phyloP scores from a whole-genome alignment of 2,329 filamentous ascomycete genomes.

The Aureobasidium sp. region DNA sequence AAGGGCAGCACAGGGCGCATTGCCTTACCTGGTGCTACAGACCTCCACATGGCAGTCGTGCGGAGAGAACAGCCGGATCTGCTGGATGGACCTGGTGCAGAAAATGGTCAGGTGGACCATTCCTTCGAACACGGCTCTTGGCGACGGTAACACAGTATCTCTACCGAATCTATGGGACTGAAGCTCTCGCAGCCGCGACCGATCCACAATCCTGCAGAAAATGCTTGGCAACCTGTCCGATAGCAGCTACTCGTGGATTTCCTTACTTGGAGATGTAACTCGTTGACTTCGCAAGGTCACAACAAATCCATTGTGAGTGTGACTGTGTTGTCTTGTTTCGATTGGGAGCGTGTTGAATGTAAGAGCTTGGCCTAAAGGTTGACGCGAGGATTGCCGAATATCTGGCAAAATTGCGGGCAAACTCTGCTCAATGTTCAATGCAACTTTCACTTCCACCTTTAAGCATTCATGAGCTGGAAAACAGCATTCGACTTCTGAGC shows the following conservation, averaged over 20 bases:
- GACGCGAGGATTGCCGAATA: background rate
- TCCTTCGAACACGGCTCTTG: background rate
- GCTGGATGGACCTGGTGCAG: background rate
- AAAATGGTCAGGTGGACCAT: background rate
- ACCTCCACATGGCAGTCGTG: background rate
- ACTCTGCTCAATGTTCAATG: background rate
- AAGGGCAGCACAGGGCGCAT: background rate
- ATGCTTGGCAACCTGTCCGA: background rate
- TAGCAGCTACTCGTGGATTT: background rate
- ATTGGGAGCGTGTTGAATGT: background rate
- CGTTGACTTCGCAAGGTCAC: no score
- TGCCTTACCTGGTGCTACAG: background rate
- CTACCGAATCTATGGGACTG: background rate
- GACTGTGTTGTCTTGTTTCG: no score
- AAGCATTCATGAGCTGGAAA: background rate
- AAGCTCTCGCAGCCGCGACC: background rate
- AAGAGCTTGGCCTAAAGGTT: background rate
- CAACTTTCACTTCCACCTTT: background rate
- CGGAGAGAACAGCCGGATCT: background rate
- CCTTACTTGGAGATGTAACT: background rate
- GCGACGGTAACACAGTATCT: background rate
- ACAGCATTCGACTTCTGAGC: background rate
- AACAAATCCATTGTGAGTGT: background rate
- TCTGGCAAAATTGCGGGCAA: constrained; percentile 1
- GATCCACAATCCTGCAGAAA: background rate